Conservation (phyloP, 75 land plant species). For the Cunninghamia lanceolata region DNA sequence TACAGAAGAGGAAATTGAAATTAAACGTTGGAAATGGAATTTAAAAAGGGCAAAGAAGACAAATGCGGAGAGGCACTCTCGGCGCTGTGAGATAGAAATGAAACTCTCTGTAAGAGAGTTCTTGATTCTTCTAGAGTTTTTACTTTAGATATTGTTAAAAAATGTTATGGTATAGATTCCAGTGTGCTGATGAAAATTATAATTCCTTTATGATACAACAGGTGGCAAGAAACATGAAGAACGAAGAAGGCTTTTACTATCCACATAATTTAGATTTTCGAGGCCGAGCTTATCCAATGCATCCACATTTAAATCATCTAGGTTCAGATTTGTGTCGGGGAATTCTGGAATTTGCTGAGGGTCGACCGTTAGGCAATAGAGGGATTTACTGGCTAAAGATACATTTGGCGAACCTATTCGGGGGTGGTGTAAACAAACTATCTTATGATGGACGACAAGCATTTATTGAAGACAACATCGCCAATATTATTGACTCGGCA, state of each 20-base stretch:
- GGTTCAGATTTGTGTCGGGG: constrained; percentile 94
- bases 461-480: constrained; percentile 67
- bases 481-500: constrained; percentile 78
- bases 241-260: constrained; percentile 83
- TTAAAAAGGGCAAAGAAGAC: constrained; percentile 57
- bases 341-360: constrained; percentile 85
- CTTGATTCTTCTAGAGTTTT: background rate
- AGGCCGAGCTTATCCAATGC: constrained; percentile 95
- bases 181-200: background rate
- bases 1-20: constrained; percentile 45
- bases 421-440: constrained; percentile 81
- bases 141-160: background rate
- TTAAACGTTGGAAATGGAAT: constrained; percentile 57
- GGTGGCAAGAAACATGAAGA: constrained; percentile 79
- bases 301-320: constrained; percentile 88
- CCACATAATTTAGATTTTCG: constrained; percentile 96
- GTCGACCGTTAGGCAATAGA: constrained; percentile 70
- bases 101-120: constrained; percentile 70
- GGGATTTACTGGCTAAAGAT: constrained; percentile 89
- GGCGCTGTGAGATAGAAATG: constrained; percentile 80
- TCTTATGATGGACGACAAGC: constrained; percentile 73
- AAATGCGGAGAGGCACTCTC: constrained; percentile 80
- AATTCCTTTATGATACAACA: constrained; percentile 15
- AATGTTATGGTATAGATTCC: background rate
- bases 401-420: constrained; percentile 87